A percentile compares a stretch with the other conserved stretches of the same genome.
phyloP scores from a whole-genome alignment of 148 eudicot species.

The Cornus suecica region DNA sequence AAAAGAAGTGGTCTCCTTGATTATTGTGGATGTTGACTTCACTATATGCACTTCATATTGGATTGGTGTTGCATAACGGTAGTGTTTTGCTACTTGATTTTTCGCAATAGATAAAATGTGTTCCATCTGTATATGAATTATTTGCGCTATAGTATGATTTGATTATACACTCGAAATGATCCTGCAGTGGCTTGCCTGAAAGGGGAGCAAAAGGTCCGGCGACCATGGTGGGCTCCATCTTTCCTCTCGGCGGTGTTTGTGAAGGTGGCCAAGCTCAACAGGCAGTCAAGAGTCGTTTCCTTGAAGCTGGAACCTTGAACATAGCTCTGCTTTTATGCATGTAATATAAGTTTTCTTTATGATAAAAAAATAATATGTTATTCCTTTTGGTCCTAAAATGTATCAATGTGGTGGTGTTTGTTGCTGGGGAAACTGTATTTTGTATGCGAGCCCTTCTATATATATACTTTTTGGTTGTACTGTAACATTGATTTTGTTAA shows the following conservation, averaged over 20 bases:
- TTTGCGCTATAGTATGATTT: neutral
- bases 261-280: slow-evolving; percentile 73
- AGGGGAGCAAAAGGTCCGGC: slow-evolving; percentile 86
- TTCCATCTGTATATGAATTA: no score
- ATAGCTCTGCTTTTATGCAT: slow-evolving; percentile 11
- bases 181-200: slow-evolving; percentile 86
- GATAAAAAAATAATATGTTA: slow-evolving; percentile 11
- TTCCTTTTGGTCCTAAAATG: no score
- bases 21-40: no score
- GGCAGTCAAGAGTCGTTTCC: slow-evolving; percentile 90
- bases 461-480: no score
- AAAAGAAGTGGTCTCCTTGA: neutral
- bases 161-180: neutral
- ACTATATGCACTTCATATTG: no score
- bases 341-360: slow-evolving; percentile 19
- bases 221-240: slow-evolving; percentile 98
- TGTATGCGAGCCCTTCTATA: no score
- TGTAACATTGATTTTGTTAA: no score
- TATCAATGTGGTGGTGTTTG: no score
- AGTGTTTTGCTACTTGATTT: no score
- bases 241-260: slow-evolving; percentile 66
- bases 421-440: no score
- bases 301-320: slow-evolving; percentile 81
- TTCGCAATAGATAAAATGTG: no score
- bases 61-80: no score